Conservation (phyloP, 192 early-diverging fungal genomes). For the Backusella sp. region DNA sequence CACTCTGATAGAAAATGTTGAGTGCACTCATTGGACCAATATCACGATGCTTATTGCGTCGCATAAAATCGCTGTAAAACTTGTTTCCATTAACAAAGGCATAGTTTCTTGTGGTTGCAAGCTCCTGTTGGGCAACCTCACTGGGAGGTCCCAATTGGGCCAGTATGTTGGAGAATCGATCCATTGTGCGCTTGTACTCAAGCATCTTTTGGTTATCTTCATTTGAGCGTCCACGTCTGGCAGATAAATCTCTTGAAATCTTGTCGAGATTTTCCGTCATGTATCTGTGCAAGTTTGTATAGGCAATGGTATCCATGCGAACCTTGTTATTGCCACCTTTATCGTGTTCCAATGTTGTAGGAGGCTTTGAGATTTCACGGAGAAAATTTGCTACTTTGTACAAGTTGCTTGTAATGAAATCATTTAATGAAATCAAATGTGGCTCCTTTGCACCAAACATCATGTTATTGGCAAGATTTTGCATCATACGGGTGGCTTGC, state of each 20-base stretch:
- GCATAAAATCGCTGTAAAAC: conserved; percentile 63
- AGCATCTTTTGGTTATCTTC: conserved; percentile 16
- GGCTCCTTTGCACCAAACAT: conserved; percentile 93
- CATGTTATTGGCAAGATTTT: conserved; percentile 97
- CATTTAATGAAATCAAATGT: conserved; percentile 87
- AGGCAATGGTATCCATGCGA: conserved; percentile 11
- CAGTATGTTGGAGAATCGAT: conserved; percentile 77
- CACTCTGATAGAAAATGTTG: conserved; percentile 77
- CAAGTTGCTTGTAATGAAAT: conserved; percentile 80
- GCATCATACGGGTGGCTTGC: conserved; percentile 91
- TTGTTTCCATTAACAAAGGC: conserved; percentile 22
- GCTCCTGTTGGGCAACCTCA: conserved; percentile 43
- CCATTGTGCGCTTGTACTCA: conserved; percentile 53
- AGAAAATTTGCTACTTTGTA: conserved; percentile 76
- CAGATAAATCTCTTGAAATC: conserved; percentile 61
- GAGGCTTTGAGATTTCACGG: conserved; percentile 62
- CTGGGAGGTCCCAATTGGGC: conserved; percentile 84
- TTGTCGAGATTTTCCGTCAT: conserved; percentile 68
- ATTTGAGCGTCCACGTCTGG: conserved; percentile 39
- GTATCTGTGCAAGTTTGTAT: conserved; percentile 53
- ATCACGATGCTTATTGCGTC: conserved; percentile 58
- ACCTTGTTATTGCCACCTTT: not conserved
- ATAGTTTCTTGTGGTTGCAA: conserved; percentile 31
- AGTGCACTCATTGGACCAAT: conserved; percentile 60
- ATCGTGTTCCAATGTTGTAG: not conserved